These are phyloP conservation scores for Colletotrichum sp. DNA, from an alignment of 2,329 filamentous ascomycete genomes.

Conservation along the genomic window DNA sequence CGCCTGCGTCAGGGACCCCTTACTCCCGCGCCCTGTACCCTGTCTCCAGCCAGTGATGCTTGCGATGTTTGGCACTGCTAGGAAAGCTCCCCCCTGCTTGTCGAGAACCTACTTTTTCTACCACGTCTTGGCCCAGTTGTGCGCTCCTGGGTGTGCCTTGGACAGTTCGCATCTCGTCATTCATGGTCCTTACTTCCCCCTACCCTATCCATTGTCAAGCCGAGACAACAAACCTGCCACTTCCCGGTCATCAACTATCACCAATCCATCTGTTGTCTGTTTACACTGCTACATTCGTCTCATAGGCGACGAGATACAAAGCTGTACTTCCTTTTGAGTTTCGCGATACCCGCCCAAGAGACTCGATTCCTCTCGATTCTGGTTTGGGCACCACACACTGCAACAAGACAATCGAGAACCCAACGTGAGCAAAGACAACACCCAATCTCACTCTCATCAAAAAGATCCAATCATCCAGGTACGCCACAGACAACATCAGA, in stretches of 20 bases:
- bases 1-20: constrained; percentile 20
- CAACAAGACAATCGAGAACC: neutral
- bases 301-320: constrained; percentile 20
- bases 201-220: constrained; percentile 5
- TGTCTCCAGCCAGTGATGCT: constrained; percentile 15
- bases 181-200: constrained; percentile 4
- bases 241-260: neutral
- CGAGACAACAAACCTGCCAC: constrained; percentile 12
- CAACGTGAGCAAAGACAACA: neutral
- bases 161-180: constrained; percentile 7
- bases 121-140: constrained; percentile 5
- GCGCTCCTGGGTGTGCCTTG: neutral
- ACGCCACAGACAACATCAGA: neutral
- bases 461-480: neutral
- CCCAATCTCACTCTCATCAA: neutral
- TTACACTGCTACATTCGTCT: constrained; percentile 10
- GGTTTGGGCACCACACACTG: constrained; percentile 17
- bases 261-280: constrained; percentile 2
- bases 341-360: constrained; percentile 21
- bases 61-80: constrained; percentile 13
- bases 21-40: constrained; percentile 16
- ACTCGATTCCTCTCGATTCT: constrained; percentile 5
- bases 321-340: constrained; percentile 12
- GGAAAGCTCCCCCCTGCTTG: constrained; percentile 14
- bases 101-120: constrained; percentile 9